Evolutionary conservation across 2,329 filamentous ascomycete genomes (phyloP).

Genomic region (Pleoardoris graminearum): DNA sequence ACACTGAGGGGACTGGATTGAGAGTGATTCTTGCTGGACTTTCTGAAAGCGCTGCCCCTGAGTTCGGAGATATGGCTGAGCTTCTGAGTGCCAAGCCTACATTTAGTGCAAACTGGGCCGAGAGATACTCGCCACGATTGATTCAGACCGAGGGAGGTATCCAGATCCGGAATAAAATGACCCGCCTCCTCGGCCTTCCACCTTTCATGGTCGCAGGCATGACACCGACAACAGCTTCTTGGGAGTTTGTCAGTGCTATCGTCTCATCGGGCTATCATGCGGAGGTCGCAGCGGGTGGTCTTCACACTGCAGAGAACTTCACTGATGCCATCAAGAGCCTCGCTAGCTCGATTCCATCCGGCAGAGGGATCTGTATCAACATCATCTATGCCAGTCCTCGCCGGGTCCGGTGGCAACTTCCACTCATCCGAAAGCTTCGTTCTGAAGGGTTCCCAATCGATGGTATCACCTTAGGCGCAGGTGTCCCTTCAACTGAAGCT

Average conservation of each 20-base stretch:
- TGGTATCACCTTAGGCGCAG: conserved; percentile 54
- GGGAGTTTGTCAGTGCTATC: conserved; percentile 57
- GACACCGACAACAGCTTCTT: conserved; percentile 53
- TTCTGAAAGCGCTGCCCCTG: conserved; percentile 85
- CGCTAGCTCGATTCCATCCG: conserved; percentile 49
- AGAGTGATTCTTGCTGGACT: conserved; percentile 92
- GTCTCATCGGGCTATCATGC: conserved; percentile 57
- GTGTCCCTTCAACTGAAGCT: conserved; percentile 53
- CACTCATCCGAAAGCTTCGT: conserved; percentile 54
- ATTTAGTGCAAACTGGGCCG: conserved; percentile 98
- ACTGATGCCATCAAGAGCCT: conserved; percentile 51
- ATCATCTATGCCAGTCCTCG: conserved; percentile 59
- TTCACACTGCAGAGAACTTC: conserved; percentile 52
- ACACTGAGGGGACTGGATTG: conserved; percentile 98
- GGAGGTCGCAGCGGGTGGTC: conserved; percentile 56
- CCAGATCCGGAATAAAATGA: conserved; percentile 86
- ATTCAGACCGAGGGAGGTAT: conserved; percentile 90
- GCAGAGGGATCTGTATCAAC: conserved; percentile 58
- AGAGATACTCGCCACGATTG: conserved; percentile 90
- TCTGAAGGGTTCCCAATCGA: conserved; percentile 53
- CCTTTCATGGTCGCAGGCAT: conserved; percentile 55
- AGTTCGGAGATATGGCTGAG: conserved; percentile 97
- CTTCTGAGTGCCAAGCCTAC: conserved; percentile 90
- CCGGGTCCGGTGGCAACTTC: conserved; percentile 58
- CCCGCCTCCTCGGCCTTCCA: conserved; percentile 50